Base-by-base conservation (phyloP, 495 filamentous ascomycete genomes). In the Hypoxylon fuscum region DNA sequence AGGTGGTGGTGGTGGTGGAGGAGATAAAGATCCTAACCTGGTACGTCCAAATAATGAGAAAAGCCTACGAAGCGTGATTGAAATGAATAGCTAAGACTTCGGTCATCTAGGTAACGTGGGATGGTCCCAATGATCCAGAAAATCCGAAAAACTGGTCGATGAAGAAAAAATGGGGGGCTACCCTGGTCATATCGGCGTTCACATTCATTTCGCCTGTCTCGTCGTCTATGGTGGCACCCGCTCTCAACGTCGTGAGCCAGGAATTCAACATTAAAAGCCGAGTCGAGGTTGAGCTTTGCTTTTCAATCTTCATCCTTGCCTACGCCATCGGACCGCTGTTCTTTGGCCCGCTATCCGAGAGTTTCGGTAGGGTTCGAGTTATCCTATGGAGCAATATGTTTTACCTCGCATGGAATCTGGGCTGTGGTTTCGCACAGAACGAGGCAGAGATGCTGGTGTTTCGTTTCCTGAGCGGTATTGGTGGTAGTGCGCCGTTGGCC, bases 141-240 rank as follows among this genome's bases (percentile, higher is more conserved):
- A 27, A 27, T 27, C 35, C 35, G 2, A 54, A 68, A 35, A 69
- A 70, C 61, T 73, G 68, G 68, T 44, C 74, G 0, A 70, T 42
- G 11, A 68, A 59, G 10, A 74, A 76, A 49, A 89, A 89, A 73
- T 90, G 85, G 87, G 76, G 77, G 1, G 82, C 81, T 1, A 83
- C 82, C 0, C 56, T 83, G 6, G 75, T 80, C 22, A 73, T 86
- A 3, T 86, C 61, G 0, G 21, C 56, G 9, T 58, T 55, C 43
- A 43, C 44, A 1, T 64, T 75, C 42, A 43, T 74, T 4, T 31
- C 64, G 0, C 57, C 63, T 1, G 46, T 74, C 23, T 63, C 64
- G 18, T 63, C 69, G 7, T 54, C 68, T 9, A 73, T 76, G 35
- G 27, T 73, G 4, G 75, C 77, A 0, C 72, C 76, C 0, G 74